phyloP scores from a whole-genome alignment of 2,329 filamentous ascomycete species.

The Ceratocystis cacaofunesta region DNA sequence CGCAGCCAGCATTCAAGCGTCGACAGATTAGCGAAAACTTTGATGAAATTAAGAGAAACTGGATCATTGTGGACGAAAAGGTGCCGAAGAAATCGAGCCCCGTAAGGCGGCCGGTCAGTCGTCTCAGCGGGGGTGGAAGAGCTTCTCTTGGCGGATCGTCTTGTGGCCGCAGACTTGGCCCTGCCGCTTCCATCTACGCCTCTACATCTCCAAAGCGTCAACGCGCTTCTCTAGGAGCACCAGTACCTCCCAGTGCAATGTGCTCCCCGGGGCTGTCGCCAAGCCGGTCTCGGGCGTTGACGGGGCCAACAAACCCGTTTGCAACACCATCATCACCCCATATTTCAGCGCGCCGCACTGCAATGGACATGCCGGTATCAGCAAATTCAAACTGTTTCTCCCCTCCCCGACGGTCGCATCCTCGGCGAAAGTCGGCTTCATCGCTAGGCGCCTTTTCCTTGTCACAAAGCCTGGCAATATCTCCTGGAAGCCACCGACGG shows the following conservation, averaged over 20 bases:
- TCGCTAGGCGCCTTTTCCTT: neutral
- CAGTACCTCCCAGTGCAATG: neutral
- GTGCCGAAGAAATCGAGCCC: neutral
- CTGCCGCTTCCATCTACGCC: constrained; percentile 19
- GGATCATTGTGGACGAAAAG: constrained; percentile 49
- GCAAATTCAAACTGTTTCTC: neutral
- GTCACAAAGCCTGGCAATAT: constrained; percentile 1
- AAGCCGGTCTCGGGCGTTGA: neutral
- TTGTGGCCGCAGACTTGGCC: constrained; percentile 12
- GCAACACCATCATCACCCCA: neutral
- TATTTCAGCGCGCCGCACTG: neutral
- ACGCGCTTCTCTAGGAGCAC: neutral
- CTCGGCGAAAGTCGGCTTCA: neutral
- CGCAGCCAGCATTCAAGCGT: constrained; percentile 35
- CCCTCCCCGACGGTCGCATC: constrained; percentile 30
- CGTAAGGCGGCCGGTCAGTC: neutral
- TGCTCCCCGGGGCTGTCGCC: neutral
- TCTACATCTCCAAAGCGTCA: neutral
- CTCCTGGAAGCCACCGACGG: neutral
- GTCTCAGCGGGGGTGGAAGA: neutral
- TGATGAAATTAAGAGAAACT: constrained; percentile 49
- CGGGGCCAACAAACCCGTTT: neutral
- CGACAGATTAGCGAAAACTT: constrained; percentile 35
- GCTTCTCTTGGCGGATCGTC: neutral
- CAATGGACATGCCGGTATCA: neutral